A percentile compares a stretch with the other conserved stretches of the same genome.
phyloP scores from a whole-genome alignment of 1,284 basidiomycete genomes.

The Albatrellus sp. region DNA sequence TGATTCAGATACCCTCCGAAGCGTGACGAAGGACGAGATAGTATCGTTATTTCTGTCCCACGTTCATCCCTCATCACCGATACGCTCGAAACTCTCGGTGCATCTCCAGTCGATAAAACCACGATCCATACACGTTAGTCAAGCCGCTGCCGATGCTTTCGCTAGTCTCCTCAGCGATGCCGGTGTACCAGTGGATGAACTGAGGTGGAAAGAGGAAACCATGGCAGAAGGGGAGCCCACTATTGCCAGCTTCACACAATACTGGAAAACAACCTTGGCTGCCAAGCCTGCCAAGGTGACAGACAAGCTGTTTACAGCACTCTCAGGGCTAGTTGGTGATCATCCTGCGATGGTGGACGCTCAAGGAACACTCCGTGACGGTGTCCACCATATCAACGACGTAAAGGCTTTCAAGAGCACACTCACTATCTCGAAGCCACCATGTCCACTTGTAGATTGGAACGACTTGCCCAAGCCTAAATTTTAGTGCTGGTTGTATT shows the following conservation, averaged over 20 bases:
- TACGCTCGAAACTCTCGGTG: constrained; percentile 70
- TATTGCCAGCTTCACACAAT: constrained; percentile 33
- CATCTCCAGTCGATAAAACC: constrained; percentile 68
- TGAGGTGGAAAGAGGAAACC: constrained; percentile 32
- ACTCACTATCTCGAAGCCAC: constrained; percentile 36
- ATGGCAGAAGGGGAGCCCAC: constrained; percentile 32
- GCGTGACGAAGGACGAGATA: constrained; percentile 69
- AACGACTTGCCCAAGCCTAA: constrained; percentile 47
- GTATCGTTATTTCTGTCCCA: constrained; percentile 60
- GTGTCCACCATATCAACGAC: constrained; percentile 57
- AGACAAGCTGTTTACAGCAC: constrained; percentile 32
- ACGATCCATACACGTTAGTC: constrained; percentile 48
- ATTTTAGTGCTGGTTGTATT: constrained; percentile 20
- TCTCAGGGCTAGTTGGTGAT: constrained; percentile 41
- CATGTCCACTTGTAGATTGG: constrained; percentile 56
- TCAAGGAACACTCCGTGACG: constrained; percentile 31
- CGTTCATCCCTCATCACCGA: constrained; percentile 60
- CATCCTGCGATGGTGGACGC: constrained; percentile 40
- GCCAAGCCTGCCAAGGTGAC: constrained; percentile 30
- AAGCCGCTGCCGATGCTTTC: constrained; percentile 55
- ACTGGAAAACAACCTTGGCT: constrained; percentile 45
- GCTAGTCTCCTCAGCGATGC: constrained; percentile 39
- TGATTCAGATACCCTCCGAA: constrained; percentile 54
- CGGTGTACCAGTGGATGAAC: constrained; percentile 40
- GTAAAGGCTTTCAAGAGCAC: constrained; percentile 59